A percentile compares a stretch with the other conserved stretches of the same genome.
phyloP scores from a whole-genome alignment of 306 rosid genomes.

The Crotalaria pallida region DNA sequence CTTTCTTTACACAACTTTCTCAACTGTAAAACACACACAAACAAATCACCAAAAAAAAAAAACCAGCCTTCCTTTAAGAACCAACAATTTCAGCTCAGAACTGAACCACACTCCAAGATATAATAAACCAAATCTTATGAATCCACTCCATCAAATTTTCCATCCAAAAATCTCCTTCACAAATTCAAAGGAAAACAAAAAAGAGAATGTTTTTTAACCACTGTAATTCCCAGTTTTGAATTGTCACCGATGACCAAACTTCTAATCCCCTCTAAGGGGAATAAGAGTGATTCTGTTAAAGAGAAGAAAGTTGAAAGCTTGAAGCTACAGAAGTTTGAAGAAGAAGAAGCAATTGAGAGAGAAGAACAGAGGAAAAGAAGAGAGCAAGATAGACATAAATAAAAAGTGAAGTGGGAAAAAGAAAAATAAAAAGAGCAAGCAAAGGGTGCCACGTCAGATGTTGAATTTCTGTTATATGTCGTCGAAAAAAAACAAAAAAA shows the following conservation, averaged over 20 bases:
- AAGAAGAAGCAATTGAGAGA: background rate
- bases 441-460: constrained; percentile 35
- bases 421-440: constrained; percentile 20
- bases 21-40: background rate
- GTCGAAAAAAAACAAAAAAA: background rate
- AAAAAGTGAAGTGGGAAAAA: constrained; percentile 20
- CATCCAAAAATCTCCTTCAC: background rate
- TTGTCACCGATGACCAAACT: background rate
- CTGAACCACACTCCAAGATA: constrained; percentile 13
- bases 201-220: background rate
- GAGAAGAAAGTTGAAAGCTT: background rate
- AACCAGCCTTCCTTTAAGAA: background rate
- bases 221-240: background rate
- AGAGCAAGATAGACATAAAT: constrained; percentile 14
- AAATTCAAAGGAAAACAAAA: background rate
- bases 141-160: background rate
- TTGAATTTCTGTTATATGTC: constrained; percentile 4
- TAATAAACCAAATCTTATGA: background rate
- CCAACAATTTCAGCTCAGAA: background rate
- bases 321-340: background rate
- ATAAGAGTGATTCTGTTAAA: background rate
- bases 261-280: background rate
- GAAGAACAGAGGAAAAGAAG: background rate
- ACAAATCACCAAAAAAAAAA: background rate
- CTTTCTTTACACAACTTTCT: background rate